Base-by-base conservation (phyloP, 495 filamentous ascomycete species). In the Podospora pseudocomata region DNA sequence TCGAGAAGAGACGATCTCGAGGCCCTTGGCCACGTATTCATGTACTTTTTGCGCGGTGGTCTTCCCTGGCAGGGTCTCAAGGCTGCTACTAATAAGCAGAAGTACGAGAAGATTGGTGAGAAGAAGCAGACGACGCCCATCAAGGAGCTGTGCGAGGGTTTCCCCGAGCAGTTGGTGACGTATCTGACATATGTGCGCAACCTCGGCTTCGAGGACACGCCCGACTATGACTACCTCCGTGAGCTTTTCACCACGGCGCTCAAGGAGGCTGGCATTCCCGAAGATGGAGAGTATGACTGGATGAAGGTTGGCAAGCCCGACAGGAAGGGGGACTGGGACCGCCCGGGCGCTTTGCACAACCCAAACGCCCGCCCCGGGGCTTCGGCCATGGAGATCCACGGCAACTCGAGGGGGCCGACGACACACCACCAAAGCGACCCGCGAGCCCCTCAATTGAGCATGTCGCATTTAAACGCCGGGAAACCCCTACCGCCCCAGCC, bases 101-200 rank as follows among this genome's bases (percentile, higher is more conserved):
- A 99, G 82, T 99, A 99, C 72, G 95, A 99, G 81, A 98, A 98
- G 84, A 99, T 99, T 79, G 95, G 95, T 34, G 96, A 99, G 82
- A 98, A 98, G 90, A 99, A 99, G 82, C 95, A 98, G 82, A 97
- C 94, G 0, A 98, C 95, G 27, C 86, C 87, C 0, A 94, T 99
- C 85, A 96, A 97, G 80, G 96, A 99, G 73, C 88, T 99, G 4
- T 98, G 95, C 74, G 94, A 97, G 67, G 90, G 92, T 61, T 98
- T 94, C 82, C 95, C 95, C 85, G 93, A 97, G 76, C 93, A 99
- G 80, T 96, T 99, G 79, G 96, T 89, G 82, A 93, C 97, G 76
- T 99, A 99, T 79, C 83, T 99, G 64, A 95, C 88, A 67, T 98
- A 99, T 75, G 95, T 98, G 32, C 91, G 95, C 65, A 98, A 98